Conservation (phyloP, 768 basidiomycete species). For the Boletus sp. region DNA sequence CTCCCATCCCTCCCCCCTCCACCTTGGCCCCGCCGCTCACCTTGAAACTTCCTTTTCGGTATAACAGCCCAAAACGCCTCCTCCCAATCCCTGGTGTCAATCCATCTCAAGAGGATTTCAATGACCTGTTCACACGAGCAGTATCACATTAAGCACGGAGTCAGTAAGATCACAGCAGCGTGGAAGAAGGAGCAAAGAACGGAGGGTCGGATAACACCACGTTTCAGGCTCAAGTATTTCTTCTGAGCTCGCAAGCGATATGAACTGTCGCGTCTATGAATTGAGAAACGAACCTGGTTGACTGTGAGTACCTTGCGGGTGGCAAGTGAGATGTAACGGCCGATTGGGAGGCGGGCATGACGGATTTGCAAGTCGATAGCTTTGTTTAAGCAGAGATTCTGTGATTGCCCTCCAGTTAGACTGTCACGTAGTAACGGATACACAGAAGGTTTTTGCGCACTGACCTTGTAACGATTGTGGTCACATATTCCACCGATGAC, state of each 20-base stretch:
- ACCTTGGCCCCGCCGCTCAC: constrained; percentile 15
- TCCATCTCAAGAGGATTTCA: constrained; percentile 88
- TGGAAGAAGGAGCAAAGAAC: background rate
- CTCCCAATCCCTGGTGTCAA: constrained; percentile 84
- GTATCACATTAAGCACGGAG: background rate
- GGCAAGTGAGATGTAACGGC: constrained; percentile 80
- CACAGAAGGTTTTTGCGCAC: background rate
- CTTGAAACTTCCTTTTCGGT: constrained; percentile 84
- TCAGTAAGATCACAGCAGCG: constrained; percentile 1
- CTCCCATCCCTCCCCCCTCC: constrained; percentile 5
- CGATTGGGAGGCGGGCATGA: constrained; percentile 91
- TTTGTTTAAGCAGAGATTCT: constrained; percentile 90
- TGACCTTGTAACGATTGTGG: constrained; percentile 92
- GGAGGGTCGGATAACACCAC: background rate
- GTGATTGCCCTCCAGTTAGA: constrained; percentile 17
- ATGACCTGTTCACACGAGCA: constrained; percentile 48
- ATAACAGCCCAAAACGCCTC: constrained; percentile 84
- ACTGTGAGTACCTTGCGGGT: constrained; percentile 97
- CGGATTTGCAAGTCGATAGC: constrained; percentile 69
- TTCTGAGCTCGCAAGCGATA: constrained; percentile 1
- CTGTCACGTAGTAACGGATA: background rate
- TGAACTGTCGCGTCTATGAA: background rate
- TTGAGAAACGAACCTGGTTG: constrained; percentile 60
- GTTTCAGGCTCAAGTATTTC: background rate
- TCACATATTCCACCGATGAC: constrained; percentile 96